Evolutionary conservation across 169 alveolate species (phyloP).

Genomic region (Neospora caninum): DNA sequence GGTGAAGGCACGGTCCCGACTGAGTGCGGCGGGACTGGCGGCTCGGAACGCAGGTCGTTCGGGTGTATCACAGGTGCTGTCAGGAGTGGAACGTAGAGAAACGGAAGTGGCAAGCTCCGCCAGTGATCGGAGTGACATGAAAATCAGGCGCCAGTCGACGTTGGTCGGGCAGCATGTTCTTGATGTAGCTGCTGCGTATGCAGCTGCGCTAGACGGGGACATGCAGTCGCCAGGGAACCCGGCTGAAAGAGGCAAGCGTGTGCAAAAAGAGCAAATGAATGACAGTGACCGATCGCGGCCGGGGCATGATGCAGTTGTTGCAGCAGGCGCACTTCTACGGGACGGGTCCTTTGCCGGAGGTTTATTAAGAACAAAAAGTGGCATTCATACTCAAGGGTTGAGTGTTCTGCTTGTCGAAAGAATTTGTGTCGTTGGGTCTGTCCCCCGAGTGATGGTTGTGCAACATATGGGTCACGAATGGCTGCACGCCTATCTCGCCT

Average conservation of each 20-base stretch:
- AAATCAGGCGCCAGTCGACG: background rate
- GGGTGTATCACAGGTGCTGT: too few relatives aligned
- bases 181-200: constrained; percentile 10
- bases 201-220: constrained; percentile 23
- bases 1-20: background rate
- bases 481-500: constrained; percentile 31
- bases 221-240: background rate
- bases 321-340: constrained; percentile 14
- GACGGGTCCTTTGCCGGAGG: constrained; percentile 34
- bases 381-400: background rate
- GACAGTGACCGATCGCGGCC: background rate
- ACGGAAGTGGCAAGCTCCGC: background rate
- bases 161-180: background rate
- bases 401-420: background rate
- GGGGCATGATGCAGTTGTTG: background rate
- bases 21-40: background rate
- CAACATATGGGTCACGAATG: constrained; percentile 24
- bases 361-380: background rate
- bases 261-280: background rate
- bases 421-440: background rate
- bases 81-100: too few relatives aligned
- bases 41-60: background rate
- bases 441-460: constrained; percentile 15
- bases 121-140: background rate
- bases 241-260: background rate